These are phyloP conservation scores for Cetradonia linearis DNA, from an alignment of 495 filamentous ascomycete species.

Conservation along the genomic window DNA sequence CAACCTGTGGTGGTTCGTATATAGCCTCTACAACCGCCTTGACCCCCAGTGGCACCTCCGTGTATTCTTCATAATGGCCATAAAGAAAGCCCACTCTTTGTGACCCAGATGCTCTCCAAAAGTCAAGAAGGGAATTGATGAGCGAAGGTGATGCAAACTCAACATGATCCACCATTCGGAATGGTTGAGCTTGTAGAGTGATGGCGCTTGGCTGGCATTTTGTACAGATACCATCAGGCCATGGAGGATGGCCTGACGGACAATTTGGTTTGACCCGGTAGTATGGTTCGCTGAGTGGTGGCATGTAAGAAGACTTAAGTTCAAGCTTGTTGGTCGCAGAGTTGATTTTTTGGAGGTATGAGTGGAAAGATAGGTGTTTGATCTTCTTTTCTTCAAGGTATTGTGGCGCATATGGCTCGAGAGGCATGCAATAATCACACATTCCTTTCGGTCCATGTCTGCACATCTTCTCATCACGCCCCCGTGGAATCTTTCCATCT, in stretches of 20 bases:
- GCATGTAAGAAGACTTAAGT: conserved; percentile 84
- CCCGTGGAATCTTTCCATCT: conserved; percentile 84
- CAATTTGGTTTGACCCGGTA: conserved; percentile 83
- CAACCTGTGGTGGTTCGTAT: conserved; percentile 87
- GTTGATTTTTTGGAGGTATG: conserved; percentile 88
- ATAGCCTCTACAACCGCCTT: conserved; percentile 98
- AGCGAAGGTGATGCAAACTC: conserved; percentile 78
- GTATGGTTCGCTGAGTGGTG: conserved; percentile 86
- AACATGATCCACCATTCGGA: conserved; percentile 97
- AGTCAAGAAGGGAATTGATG: conserved; percentile 79
- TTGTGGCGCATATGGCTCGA: conserved; percentile 82
- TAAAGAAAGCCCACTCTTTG: conserved; percentile 89
- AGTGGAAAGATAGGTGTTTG: conserved; percentile 95
- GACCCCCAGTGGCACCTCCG: conserved; percentile 82
- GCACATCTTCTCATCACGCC: conserved; percentile 76
- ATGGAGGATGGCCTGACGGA: conserved; percentile 82
- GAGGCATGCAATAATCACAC: conserved; percentile 98
- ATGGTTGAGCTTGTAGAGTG: conserved; percentile 84
- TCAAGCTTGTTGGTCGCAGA: conserved; percentile 93
- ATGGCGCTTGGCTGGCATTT: conserved; percentile 98
- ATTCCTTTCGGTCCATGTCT: conserved; percentile 92
- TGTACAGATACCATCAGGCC: conserved; percentile 97
- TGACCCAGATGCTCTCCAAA: conserved; percentile 71
- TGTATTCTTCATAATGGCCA: conserved; percentile 83
- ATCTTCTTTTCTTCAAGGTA: conserved; percentile 94